A percentile compares a stretch with the other conserved stretches of the same genome.
Evolutionary conservation across 1,284 basidiomycete genomes (phyloP).

Genomic region (Trametes sp.): DNA sequence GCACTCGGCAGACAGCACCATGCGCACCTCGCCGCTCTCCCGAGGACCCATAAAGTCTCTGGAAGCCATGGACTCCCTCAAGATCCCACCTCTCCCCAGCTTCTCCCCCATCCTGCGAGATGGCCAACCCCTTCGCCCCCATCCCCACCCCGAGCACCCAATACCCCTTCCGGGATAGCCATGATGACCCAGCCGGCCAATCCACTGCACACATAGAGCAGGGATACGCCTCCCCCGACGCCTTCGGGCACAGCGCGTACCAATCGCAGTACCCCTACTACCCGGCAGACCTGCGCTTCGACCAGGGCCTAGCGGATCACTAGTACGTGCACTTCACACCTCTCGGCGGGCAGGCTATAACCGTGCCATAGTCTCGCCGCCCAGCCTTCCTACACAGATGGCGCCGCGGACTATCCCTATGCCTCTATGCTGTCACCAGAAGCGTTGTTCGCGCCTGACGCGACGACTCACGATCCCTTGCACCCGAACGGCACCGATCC

Average conservation of each 20-base stretch:
- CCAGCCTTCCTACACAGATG: too few species aligned
- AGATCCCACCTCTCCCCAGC: neutral
- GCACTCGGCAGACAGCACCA: slow-evolving; percentile 4
- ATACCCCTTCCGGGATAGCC: neutral
- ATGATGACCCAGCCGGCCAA: too few species aligned
- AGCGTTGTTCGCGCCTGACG: too few species aligned
- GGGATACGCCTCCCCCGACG: too few species aligned
- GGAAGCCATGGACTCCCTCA: neutral
- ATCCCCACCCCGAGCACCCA: neutral
- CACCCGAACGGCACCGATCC: too few species aligned
- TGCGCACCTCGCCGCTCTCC: neutral
- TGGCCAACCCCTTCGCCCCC: neutral
- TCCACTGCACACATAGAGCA: neutral
- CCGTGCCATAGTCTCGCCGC: too few species aligned
- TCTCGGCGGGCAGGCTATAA: too few species aligned
- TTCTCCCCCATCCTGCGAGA: slow-evolving; percentile 7
- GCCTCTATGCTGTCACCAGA: too few species aligned
- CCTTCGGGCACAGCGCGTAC: too few species aligned
- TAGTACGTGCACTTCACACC: slow-evolving; percentile 3
- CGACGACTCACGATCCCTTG: too few species aligned
- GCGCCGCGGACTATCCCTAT: too few species aligned
- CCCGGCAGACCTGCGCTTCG: neutral
- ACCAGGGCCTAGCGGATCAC: neutral
- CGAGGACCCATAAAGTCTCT: neutral
- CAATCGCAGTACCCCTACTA: neutral